A percentile compares a stretch with the other conserved stretches of the same genome.
These are phyloP conservation scores for Candida buenavistaensis DNA, from an alignment of 1,139 yeast species.

Conservation along the genomic window DNA sequence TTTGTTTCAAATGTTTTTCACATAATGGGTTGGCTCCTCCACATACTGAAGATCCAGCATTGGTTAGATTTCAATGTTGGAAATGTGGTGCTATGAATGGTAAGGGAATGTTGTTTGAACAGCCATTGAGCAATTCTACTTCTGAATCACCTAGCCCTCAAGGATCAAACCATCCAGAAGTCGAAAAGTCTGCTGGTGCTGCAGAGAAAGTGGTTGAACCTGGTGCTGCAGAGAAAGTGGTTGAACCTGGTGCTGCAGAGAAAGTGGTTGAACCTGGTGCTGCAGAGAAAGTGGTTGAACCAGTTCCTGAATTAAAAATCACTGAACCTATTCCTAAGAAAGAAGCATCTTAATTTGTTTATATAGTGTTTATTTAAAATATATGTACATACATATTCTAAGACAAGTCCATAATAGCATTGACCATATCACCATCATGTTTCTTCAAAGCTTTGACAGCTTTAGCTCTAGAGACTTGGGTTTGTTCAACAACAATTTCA, in stretches of 20 bases:
- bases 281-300: too few species aligned
- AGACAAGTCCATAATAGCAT: slow-evolving; percentile 90
- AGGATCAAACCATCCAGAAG: too few species aligned
- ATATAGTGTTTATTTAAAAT: neutral
- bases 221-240: too few species aligned
- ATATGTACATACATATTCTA: slow-evolving; percentile 12
- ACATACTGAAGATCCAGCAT: slow-evolving; percentile 51
- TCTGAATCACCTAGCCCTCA: too few species aligned
- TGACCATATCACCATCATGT: slow-evolving; percentile 93
- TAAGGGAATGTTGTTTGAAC: slow-evolving; percentile 14
- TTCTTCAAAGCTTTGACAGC: slow-evolving; percentile 88
- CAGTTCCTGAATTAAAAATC: too few species aligned
- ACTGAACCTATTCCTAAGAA: too few species aligned
- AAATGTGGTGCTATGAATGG: slow-evolving; percentile 67
- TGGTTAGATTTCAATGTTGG: slow-evolving; percentile 69
- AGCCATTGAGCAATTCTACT: slow-evolving; percentile 5
- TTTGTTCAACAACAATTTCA: slow-evolving; percentile 83
- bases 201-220: too few species aligned
- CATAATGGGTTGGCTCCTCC: slow-evolving; percentile 89
- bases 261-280: too few species aligned
- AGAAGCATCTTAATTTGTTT: too few species aligned
- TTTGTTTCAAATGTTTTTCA: slow-evolving; percentile 60
- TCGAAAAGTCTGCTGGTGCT: too few species aligned
- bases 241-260: too few species aligned
- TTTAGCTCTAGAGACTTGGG: slow-evolving; percentile 82